phyloP scores from a whole-genome alignment of 164 flowering plant species.

The Amborella trichopoda region DNA sequence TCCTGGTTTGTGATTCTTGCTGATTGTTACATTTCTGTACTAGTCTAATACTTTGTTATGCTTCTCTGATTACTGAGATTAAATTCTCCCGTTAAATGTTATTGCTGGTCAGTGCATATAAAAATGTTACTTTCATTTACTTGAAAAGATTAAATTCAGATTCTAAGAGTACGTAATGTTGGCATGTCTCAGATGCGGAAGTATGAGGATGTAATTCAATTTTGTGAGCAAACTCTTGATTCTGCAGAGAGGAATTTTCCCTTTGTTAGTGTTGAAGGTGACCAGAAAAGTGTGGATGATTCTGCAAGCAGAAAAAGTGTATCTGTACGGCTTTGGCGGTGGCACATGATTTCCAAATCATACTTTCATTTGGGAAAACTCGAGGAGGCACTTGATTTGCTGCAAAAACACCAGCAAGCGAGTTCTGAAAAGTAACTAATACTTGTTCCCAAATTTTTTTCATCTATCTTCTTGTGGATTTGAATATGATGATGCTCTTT shows the following conservation, averaged over 20 bases:
- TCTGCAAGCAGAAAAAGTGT: slow-evolving; percentile 14
- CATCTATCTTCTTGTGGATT: no score
- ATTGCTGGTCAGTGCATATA: no score
- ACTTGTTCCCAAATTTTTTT: no score
- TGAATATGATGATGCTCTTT: no score
- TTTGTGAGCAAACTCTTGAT: slow-evolving; percentile 65
- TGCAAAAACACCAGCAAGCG: slow-evolving; percentile 40
- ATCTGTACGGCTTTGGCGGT: slow-evolving; percentile 47
- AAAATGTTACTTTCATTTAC: no score
- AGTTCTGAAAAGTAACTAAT: no score
- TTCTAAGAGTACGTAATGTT: slow-evolving; percentile 6
- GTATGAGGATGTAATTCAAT: slow-evolving; percentile 61
- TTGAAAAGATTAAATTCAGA: no score
- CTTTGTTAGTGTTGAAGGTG: slow-evolving; percentile 8
- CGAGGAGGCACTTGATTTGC: slow-evolving; percentile 58
- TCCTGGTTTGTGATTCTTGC: slow-evolving; percentile 36
- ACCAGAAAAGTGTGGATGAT: slow-evolving; percentile 11
- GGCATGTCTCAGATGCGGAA: slow-evolving; percentile 39
- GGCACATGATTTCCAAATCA: slow-evolving; percentile 43
- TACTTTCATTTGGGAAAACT: slow-evolving; percentile 72
- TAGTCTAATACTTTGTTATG: no score
- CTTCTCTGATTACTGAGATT: no score
- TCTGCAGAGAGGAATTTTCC: slow-evolving; percentile 50
- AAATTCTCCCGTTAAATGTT: no score
- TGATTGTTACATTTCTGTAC: background rate